phyloP scores from a whole-genome alignment of 371 early-diverging fungal genomes.

The Mucor plumbeus region DNA sequence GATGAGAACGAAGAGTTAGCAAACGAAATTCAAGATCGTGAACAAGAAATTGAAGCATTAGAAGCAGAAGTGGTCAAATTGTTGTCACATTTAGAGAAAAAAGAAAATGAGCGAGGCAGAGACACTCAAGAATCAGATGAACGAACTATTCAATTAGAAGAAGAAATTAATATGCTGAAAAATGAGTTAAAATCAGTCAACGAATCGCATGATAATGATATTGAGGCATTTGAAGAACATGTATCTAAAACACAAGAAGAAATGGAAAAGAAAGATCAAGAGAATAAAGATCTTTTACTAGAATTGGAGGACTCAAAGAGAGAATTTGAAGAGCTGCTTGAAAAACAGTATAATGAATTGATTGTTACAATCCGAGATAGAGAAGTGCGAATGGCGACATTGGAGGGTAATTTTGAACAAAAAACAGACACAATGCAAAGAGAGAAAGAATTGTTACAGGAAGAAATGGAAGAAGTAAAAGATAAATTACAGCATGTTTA shows the following conservation, averaged over 20 bases:
- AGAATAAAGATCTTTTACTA: constrained; percentile 22
- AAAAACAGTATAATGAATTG: constrained; percentile 36
- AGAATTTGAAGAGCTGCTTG: constrained; percentile 30
- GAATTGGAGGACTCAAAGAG: constrained; percentile 19
- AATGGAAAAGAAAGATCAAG: constrained; percentile 23
- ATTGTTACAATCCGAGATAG: constrained; percentile 40
- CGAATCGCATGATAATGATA: constrained; percentile 26
- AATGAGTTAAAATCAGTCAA: constrained; percentile 18
- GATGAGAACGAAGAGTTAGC: constrained; percentile 26
- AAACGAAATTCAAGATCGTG: constrained; percentile 34
- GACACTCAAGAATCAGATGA: constrained; percentile 24
- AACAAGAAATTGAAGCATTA: constrained; percentile 39
- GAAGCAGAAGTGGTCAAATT: constrained; percentile 47
- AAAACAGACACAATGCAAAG: constrained; percentile 42
- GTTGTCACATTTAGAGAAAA: constrained; percentile 19
- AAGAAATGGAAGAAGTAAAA: constrained; percentile 44
- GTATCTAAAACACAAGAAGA: constrained; percentile 7
- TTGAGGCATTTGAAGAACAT: constrained; percentile 30
- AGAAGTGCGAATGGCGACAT: constrained; percentile 42
- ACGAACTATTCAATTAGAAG: constrained; percentile 6
- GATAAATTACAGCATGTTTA: constrained; percentile 14
- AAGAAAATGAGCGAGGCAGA: neutral
- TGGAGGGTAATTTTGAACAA: constrained; percentile 44
- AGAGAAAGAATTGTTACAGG: constrained; percentile 36
- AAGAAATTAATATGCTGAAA: constrained; percentile 24